A percentile compares a stretch with the other conserved stretches of the same genome.
phyloP scores from a whole-genome alignment of 2,329 filamentous ascomycete genomes.

The Podosphaera fusca region DNA sequence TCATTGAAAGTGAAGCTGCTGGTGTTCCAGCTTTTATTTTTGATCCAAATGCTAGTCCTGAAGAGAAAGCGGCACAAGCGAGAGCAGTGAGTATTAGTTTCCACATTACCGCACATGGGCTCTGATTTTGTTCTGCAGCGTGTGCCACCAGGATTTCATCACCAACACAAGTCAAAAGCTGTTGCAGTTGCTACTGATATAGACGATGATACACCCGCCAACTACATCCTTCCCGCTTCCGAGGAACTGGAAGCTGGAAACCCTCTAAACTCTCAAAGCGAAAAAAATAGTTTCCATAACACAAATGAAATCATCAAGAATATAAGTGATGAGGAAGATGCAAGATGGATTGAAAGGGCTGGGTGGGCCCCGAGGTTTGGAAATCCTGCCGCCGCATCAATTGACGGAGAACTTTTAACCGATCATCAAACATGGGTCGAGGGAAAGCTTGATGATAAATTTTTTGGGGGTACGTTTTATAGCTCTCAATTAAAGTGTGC shows the following conservation, averaged over 20 bases:
- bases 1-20: slow-evolving; percentile 55
- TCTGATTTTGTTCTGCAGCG: slow-evolving; percentile 23
- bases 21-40: slow-evolving; percentile 68
- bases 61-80: slow-evolving; percentile 65
- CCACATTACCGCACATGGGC: background rate
- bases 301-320: slow-evolving; percentile 21
- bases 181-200: slow-evolving; percentile 58
- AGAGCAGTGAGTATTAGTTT: slow-evolving; percentile 37
- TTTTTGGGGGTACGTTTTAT: slow-evolving; percentile 49
- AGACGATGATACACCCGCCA: slow-evolving; percentile 42
- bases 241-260: slow-evolving; percentile 45
- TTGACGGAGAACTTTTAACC: slow-evolving; percentile 42
- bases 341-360: slow-evolving; percentile 30
- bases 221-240: slow-evolving; percentile 57
- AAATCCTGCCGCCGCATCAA: slow-evolving; percentile 27
- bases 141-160: slow-evolving; percentile 40
- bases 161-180: slow-evolving; percentile 35
- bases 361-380: slow-evolving; percentile 84
- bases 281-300: slow-evolving; percentile 25
- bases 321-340: slow-evolving; percentile 29
- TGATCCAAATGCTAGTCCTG: slow-evolving; percentile 60
- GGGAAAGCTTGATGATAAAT: slow-evolving; percentile 60
- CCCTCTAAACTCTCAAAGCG: slow-evolving; percentile 20
- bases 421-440: slow-evolving; percentile 83
- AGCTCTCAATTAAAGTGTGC: background rate